Evolutionary conservation across 2,329 filamentous ascomycete genomes (phyloP), one percentile per base, ranked within the genome.

Genomic region (Pseudocercospora macadamiae): DNA sequence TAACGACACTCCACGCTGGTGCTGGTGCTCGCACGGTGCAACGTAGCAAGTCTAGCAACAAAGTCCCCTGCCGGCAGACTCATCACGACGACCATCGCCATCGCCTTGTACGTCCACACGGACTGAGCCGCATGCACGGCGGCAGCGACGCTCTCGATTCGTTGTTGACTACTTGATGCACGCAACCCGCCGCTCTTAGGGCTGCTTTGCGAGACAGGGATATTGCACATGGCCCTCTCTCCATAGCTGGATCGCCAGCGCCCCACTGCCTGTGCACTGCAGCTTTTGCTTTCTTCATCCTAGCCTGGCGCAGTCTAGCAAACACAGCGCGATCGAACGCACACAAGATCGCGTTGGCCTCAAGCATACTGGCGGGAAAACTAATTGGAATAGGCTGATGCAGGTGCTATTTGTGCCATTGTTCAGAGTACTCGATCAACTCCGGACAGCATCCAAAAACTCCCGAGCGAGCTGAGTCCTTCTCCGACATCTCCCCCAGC

Each of bases 111-210:
- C 37, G 19, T 47, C 52, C 52, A 34, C 37, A 55, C 54, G 44
- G 54, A 32, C 47, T 26, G 51, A 45, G 57, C 57, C 51, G 52
- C 57, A 52, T 52, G 47, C 48, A 56, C 34, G n/a, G 49, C 49
- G 16, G 32, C n/a, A 16, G 49, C 49, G 16, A 21, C n/a, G 23
- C 25, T 25, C 23, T 48, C 21, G 21, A 30, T 14, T 26, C 10
- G 10, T 44, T 44, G 39, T 10, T 18, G 39, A 18, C 21, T 14
- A 36, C 32, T 8, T 12, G 14, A n/a, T 37, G 36, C n/a, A 16
- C 36, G 36, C 36, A 37, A 37, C 36, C 36, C 32, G 32, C n/a
- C 16, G 32, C 32, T 36, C 9, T 42, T 42, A 42, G 37, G 37
- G 37, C 37, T 42, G 28, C 28, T 32, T 32, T 32, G 28, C 28